These are phyloP conservation scores for Penicillium diatomitis DNA, from an alignment of 495 filamentous ascomycete genomes.

Conservation along the genomic window DNA sequence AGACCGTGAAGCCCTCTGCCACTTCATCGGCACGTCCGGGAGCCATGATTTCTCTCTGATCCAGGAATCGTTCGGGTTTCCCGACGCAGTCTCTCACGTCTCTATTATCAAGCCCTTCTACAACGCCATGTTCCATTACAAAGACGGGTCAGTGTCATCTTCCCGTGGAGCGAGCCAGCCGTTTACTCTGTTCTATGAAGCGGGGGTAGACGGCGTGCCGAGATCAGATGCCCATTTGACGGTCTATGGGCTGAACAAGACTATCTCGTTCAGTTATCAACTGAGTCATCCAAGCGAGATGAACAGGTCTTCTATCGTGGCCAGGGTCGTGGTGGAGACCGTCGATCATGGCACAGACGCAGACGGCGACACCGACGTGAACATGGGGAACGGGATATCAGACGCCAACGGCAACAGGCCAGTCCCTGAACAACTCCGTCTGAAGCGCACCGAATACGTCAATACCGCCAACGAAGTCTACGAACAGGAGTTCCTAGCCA, in stretches of 20 bases:
- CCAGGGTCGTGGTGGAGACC: conserved; percentile 39
- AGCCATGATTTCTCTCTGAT: conserved; percentile 49
- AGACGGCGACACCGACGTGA: not conserved
- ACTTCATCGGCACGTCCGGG: conserved; percentile 38
- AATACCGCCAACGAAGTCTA: conserved; percentile 46
- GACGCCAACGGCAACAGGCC: not conserved
- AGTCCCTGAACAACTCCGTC: not conserved
- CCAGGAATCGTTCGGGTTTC: conserved; percentile 44
- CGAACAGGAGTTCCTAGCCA: conserved; percentile 36
- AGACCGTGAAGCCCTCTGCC: conserved; percentile 28
- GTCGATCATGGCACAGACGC: conserved; percentile 3
- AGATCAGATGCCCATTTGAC: conserved; percentile 48
- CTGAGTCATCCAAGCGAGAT: conserved; percentile 34
- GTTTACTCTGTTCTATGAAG: conserved; percentile 48
- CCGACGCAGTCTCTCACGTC: conserved; percentile 36
- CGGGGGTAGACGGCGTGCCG: conserved; percentile 44
- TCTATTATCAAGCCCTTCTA: conserved; percentile 39
- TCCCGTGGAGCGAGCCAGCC: conserved; percentile 10
- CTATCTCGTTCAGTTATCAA: conserved; percentile 38
- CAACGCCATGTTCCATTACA: conserved; percentile 37
- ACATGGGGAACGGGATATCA: not conserved
- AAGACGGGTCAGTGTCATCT: conserved; percentile 1
- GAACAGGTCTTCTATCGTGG: conserved; percentile 33
- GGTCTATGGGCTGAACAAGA: conserved; percentile 43
- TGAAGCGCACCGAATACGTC: conserved; percentile 25